These are phyloP conservation scores for Sporormia fimetaria DNA, from an alignment of 495 filamentous ascomycete genomes.

Conservation along the genomic window DNA sequence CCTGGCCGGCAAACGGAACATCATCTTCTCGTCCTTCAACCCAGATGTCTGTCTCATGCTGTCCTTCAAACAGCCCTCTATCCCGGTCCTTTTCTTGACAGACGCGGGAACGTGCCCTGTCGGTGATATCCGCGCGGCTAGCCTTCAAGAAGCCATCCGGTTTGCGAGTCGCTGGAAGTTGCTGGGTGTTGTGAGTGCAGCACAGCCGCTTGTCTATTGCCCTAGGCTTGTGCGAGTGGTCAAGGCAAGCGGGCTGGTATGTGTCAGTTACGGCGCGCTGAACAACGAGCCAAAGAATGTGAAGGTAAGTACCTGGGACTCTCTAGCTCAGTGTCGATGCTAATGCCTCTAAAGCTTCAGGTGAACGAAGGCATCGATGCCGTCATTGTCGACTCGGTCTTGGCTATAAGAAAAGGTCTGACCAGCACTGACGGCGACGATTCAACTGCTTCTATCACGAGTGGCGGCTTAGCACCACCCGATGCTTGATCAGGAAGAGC, in stretches of 20 bases:
- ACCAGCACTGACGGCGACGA: constrained; percentile 40
- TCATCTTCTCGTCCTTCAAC: constrained; percentile 95
- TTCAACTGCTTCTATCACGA: too few relatives aligned
- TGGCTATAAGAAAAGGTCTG: constrained; percentile 66
- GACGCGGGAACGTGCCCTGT: constrained; percentile 68
- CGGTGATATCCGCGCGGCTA: constrained; percentile 82
- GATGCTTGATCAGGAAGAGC: too few relatives aligned
- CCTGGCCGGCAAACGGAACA: constrained; percentile 57
- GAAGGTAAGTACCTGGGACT: constrained; percentile 46
- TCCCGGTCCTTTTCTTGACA: constrained; percentile 88
- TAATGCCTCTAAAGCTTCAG: constrained; percentile 50
- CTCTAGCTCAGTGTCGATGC: constrained; percentile 20
- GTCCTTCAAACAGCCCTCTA: constrained; percentile 91
- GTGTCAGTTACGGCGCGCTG: constrained; percentile 80
- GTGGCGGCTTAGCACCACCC: too few relatives aligned
- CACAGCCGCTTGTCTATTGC: constrained; percentile 73
- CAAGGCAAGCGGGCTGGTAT: constrained; percentile 86
- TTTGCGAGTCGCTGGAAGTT: constrained; percentile 94
- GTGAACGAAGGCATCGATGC: constrained; percentile 93
- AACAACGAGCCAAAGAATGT: constrained; percentile 84
- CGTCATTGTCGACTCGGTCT: constrained; percentile 87
- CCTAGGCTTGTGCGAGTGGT: constrained; percentile 92
- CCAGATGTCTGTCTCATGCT: constrained; percentile 90
- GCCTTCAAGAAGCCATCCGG: constrained; percentile 85
- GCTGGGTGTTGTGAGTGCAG: constrained; percentile 75